A percentile compares a stretch with the other conserved stretches of the same genome.
phyloP scores from a whole-genome alignment of 23 red algal genomes.

The Cyanidiococcus yangmingshanensis region DNA sequence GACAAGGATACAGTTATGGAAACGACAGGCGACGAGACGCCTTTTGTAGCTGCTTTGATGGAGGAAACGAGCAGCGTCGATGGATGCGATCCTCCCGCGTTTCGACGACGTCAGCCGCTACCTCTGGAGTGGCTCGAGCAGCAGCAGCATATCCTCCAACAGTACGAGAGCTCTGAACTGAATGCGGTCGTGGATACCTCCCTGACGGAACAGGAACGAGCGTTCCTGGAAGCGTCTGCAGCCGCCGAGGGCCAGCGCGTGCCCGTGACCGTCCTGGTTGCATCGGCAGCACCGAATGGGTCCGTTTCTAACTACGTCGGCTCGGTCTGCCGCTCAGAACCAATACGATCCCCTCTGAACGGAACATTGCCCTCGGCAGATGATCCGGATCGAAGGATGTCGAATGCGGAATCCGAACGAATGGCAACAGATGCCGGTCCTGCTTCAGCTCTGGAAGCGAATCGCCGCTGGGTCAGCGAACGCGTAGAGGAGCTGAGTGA shows the following conservation, averaged over 20 bases:
- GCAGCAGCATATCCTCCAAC: conserved; percentile 2
- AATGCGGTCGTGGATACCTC: background rate
- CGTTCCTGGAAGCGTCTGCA: background rate
- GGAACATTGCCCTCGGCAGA: background rate
- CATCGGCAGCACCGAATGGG: background rate
- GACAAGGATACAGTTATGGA: conserved; percentile 16
- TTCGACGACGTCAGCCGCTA: conserved; percentile 33
- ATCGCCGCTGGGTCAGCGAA: background rate
- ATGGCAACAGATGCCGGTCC: background rate
- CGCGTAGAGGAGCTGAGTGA: conserved; percentile 1
- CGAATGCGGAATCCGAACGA: background rate
- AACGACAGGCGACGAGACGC: conserved; percentile 42
- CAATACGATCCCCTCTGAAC: background rate
- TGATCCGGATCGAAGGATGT: background rate
- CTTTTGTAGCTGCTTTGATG: background rate
- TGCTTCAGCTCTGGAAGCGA: background rate
- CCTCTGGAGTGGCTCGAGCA: background rate
- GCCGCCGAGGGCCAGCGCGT: background rate
- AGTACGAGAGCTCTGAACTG: conserved; percentile 8
- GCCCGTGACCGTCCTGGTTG: background rate
- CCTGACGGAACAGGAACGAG: conserved; percentile 9
- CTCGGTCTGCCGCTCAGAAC: background rate
- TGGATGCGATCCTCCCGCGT: conserved; percentile 71
- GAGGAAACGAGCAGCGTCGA: background rate
- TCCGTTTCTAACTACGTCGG: background rate